Conservation (phyloP, 192 early-diverging fungal species). For the Chytriomyces confervae region DNA sequence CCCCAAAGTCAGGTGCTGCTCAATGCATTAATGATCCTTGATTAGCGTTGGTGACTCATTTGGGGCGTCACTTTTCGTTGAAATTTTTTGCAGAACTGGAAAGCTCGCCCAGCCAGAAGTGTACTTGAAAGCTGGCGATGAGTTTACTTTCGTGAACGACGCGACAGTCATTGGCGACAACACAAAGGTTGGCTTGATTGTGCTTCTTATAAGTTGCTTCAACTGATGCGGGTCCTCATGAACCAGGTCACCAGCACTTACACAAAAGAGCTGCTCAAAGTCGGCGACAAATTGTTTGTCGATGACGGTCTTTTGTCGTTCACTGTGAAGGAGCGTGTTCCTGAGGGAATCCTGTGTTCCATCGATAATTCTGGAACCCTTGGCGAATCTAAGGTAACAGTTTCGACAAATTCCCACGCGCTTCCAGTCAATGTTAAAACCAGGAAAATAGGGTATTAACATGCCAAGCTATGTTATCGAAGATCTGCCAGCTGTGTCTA, state of each 20-base stretch:
- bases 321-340: slow-evolving; percentile 75
- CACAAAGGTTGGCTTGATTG: slow-evolving; percentile 40
- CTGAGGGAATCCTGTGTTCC: slow-evolving; percentile 48
- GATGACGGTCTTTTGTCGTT: slow-evolving; percentile 97
- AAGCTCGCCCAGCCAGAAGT: slow-evolving; percentile 56
- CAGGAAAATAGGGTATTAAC: slow-evolving; percentile 54
- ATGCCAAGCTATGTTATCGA: slow-evolving; percentile 59
- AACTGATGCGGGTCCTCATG: too few relatives aligned
- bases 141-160: slow-evolving; percentile 67
- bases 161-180: slow-evolving; percentile 52
- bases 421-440: too few relatives aligned
- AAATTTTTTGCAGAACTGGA: slow-evolving; percentile 46
- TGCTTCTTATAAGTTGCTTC: too few relatives aligned
- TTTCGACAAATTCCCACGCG: too few relatives aligned
- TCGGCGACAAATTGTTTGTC: slow-evolving; percentile 67
- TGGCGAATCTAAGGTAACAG: slow-evolving; percentile 54
- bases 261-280: slow-evolving; percentile 59
- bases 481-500: slow-evolving; percentile 58
- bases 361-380: slow-evolving; percentile 56
- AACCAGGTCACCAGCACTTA: slow-evolving; percentile 54
- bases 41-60: neutral
- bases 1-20: slow-evolving; percentile 58
- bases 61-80: neutral
- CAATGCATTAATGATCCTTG: neutral
- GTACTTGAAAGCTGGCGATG: slow-evolving; percentile 51